A percentile compares a stretch with the other conserved stretches of the same genome.
Conservation (phyloP, 2,329 filamentous ascomycete species). For the Pyrenochaeta sp. region DNA sequence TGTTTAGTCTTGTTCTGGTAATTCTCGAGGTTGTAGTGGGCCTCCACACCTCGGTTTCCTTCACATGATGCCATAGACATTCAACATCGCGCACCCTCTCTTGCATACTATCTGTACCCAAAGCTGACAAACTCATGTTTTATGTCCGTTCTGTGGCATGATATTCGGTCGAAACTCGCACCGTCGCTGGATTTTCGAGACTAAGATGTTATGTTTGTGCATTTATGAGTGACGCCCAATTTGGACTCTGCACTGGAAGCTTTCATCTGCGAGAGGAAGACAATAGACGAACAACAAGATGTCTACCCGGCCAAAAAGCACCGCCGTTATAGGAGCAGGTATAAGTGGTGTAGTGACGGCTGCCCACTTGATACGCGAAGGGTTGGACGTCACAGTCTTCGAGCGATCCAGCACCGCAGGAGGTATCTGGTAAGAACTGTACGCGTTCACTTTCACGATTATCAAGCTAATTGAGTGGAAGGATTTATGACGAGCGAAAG, state of each 20-base stretch:
- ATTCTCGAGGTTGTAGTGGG: background rate
- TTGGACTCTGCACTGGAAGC: too few relatives aligned
- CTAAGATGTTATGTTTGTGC: too few relatives aligned
- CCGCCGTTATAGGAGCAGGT: slow-evolving; percentile 48
- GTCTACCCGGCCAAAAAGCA: slow-evolving; percentile 22
- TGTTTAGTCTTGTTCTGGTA: background rate
- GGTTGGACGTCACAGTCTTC: slow-evolving; percentile 60
- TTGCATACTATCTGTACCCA: background rate
- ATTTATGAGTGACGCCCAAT: too few relatives aligned
- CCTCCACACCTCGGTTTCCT: background rate
- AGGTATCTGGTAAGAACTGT: slow-evolving; percentile 64
- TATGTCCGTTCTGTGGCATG: background rate
- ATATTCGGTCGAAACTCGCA: slow-evolving; percentile 1
- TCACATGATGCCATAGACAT: slow-evolving; percentile 29
- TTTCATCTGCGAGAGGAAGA: too few relatives aligned
- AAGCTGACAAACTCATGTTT: slow-evolving; percentile 12
- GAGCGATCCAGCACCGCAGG: slow-evolving; percentile 62
- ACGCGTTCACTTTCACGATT: background rate
- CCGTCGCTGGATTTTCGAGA: background rate
- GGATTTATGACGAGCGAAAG: slow-evolving; percentile 60
- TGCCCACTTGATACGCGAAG: slow-evolving; percentile 43
- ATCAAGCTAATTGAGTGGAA: background rate
- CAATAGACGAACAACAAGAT: too few relatives aligned
- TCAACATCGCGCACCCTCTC: slow-evolving; percentile 20
- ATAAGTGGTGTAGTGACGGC: slow-evolving; percentile 47